Percentiles rank a stretch among this genome's conserved stretches.
phyloP scores from a whole-genome alignment of 495 filamentous ascomycete genomes.

The Hyaloscypha finlandica region DNA sequence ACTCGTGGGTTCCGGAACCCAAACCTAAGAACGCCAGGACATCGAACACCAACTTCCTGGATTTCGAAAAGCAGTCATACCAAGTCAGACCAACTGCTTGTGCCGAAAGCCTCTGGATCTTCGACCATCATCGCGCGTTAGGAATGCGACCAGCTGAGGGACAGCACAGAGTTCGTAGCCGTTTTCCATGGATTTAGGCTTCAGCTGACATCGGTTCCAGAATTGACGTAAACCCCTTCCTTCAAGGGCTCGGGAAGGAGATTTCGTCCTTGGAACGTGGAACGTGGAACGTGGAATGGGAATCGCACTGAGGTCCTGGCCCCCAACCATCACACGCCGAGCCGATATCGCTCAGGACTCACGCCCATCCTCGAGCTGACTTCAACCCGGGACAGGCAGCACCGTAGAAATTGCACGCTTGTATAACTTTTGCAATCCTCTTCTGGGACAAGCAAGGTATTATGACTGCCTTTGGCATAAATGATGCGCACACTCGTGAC shows the following conservation, averaged over 20 bases:
- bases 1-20: neutral
- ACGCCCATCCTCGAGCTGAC: neutral
- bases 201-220: constrained; percentile 7
- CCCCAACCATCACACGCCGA: neutral
- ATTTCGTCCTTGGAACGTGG: neutral
- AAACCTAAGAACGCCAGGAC: neutral
- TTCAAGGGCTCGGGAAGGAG: neutral
- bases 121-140: neutral
- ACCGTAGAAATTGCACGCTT: constrained; percentile 6
- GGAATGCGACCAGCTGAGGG: neutral
- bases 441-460: constrained; percentile 5
- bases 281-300: too few species aligned
- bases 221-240: neutral
- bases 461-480: constrained; percentile 11
- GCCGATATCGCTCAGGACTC: neutral
- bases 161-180: neutral
- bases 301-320: neutral
- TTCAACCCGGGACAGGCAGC: constrained; percentile 13
- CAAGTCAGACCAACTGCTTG: neutral
- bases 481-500: constrained; percentile 16
- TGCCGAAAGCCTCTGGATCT: neutral
- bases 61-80: neutral
- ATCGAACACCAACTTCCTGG: neutral
- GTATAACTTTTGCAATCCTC: constrained; percentile 1
- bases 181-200: constrained; percentile 1